These are phyloP conservation scores for Candida methanosorbosa DNA, from an alignment of 805 yeast species.

Conservation along the genomic window DNA sequence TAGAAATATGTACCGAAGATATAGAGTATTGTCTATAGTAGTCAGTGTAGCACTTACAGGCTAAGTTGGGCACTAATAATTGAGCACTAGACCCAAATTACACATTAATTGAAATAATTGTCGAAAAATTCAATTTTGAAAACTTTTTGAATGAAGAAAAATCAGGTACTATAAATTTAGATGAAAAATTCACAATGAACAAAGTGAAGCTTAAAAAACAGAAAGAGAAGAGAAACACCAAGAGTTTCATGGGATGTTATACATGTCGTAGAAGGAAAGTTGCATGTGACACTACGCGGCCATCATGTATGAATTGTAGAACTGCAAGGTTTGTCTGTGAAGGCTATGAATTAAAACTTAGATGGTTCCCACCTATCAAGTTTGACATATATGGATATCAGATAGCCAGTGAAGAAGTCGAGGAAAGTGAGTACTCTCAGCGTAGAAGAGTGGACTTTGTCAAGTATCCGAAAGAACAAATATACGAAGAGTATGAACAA, in stretches of 20 bases:
- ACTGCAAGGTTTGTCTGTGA: slow-evolving; percentile 64
- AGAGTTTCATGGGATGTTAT: slow-evolving; percentile 83
- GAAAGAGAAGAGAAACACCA: slow-evolving; percentile 33
- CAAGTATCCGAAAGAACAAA: slow-evolving; percentile 47
- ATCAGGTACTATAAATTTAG: background rate
- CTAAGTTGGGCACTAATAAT: too few relatives aligned
- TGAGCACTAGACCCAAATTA: too few relatives aligned
- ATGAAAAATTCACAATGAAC: background rate
- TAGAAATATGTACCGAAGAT: too few relatives aligned
- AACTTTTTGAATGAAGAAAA: too few relatives aligned
- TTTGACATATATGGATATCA: slow-evolving; percentile 40
- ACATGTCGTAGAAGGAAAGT: slow-evolving; percentile 78
- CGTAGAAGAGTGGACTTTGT: slow-evolving; percentile 71
- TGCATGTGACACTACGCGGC: slow-evolving; percentile 68
- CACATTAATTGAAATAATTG: too few relatives aligned
- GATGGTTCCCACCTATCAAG: slow-evolving; percentile 61
- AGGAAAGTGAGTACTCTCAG: slow-evolving; percentile 47
- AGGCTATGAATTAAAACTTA: slow-evolving; percentile 73
- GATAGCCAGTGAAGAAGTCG: slow-evolving; percentile 21
- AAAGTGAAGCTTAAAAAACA: too few relatives aligned
- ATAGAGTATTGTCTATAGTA: too few relatives aligned
- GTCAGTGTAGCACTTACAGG: too few relatives aligned
- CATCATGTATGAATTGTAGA: slow-evolving; percentile 63
- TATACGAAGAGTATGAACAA: slow-evolving; percentile 69
- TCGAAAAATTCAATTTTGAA: too few relatives aligned